These are phyloP conservation scores for Thielaviopsis musarum DNA, from an alignment of 2,329 filamentous ascomycete species.

Conservation along the genomic window DNA sequence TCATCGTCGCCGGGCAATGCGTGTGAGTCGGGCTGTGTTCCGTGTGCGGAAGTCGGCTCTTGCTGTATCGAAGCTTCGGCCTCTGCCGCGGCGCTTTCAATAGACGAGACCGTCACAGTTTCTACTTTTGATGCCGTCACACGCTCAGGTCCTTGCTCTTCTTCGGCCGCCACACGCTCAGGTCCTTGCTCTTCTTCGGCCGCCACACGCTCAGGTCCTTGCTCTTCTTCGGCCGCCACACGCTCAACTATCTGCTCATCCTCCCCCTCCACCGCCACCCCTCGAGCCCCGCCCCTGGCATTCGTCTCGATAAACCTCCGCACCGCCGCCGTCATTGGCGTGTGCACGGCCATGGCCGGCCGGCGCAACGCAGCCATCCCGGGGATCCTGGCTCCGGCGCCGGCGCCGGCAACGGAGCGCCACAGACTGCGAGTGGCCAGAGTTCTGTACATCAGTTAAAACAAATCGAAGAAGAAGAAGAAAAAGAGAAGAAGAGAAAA, in stretches of 20 bases:
- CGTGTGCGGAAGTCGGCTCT: not conserved
- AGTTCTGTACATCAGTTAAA: constrained; percentile 8
- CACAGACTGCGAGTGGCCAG: constrained; percentile 5
- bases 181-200: too few relatives aligned
- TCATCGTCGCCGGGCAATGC: too few relatives aligned
- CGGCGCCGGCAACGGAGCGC: not conserved
- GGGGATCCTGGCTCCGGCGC: not conserved
- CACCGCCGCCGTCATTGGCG: not conserved
- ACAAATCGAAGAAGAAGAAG: not conserved
- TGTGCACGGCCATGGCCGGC: not conserved
- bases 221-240: too few relatives aligned
- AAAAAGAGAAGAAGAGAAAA: not conserved
- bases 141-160: too few relatives aligned
- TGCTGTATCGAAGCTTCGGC: not conserved
- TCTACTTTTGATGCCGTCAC: too few relatives aligned
- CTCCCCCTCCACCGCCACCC: not conserved
- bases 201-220: too few relatives aligned
- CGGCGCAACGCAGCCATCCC: not conserved
- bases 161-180: too few relatives aligned
- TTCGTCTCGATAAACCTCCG: not conserved
- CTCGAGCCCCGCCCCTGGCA: not conserved
- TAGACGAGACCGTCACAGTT: not conserved
- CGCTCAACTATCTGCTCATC: not conserved
- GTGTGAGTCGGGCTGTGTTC: not conserved
- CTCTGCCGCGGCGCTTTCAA: not conserved